Base-by-base conservation (phyloP, 495 filamentous ascomycete species). In the Trypethelium eluteriae region DNA sequence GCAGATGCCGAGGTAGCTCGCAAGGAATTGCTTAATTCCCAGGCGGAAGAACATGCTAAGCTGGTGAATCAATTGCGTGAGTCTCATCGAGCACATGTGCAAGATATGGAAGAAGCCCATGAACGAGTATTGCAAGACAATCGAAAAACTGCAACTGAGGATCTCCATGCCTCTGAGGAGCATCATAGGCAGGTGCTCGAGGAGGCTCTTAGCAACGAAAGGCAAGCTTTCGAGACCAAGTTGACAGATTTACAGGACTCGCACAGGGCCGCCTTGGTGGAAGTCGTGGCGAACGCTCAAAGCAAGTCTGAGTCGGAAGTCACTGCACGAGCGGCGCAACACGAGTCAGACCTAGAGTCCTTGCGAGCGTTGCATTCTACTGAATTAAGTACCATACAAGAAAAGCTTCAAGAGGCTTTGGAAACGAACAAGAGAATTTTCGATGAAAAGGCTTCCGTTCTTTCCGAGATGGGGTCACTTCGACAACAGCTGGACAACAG, bases 181-280 rank as follows among this genome's bases (percentile, higher is more conserved):
- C 53, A 59, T 4, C 32, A 59, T 59, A 59, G 53, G 53, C 53
- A 59, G 53, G 53, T 59, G 53, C 53, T 59, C 53, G 32, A 59
- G 36, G 53, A 59, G 53, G 32, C 53, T 36, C 18, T 59, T 59
- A 6, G 53, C 32, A 59, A 34, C n/a, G 53, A 59, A 59, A 59
- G 36, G 53, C 53, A 36, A 7, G 9, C 1, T 10, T 59, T 59
- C 36, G 53, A 59, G 53, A 59, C 14, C 53, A 59, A 59, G 53
- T 59, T 59, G 32, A 59, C 53, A 59, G 53, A 59, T 59, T 59
- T 59, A 32, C 53, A 59, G 53, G 53, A 18, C 53, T 59, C 25
- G 11, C 53, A 59, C 53, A 59, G 32, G 10, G 53, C 53, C 53
- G 53, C 53, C 10, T 32, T 59, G 34, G 18, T 18, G 18, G 53